Evolutionary conservation across 2,329 filamentous ascomycete species (phyloP), one percentile per base, ranked within the genome.

Genomic region (Xylariaceae sp.): DNA sequence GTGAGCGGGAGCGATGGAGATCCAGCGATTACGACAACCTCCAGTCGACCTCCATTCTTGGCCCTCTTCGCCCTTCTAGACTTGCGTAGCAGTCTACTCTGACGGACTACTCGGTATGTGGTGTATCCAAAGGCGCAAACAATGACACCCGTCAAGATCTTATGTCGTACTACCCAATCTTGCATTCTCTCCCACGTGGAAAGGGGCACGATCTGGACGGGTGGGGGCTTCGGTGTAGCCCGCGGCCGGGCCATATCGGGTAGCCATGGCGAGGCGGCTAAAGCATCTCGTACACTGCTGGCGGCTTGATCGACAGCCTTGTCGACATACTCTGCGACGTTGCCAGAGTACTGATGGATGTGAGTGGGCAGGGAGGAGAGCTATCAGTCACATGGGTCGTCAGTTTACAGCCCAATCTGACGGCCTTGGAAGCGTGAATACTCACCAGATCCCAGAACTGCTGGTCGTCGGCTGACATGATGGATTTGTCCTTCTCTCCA

Each of bases 1-100:
- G 90, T 92, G 63, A 96, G 77, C 14, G 91, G 87, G 61, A 95
- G 84, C 44, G 86, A 82, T 2, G 90, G 87, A 17, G 89, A 90
- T n/a, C 92, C 92, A 18, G 90, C 90, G 54, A 97, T 80, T 27
- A 97, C 87, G 66, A 83, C 74, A 5, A 97, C 92, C 68, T 99
- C 94, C 56, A 86, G 83, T 46, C 94, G 81, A 4, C 89, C 89
- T 19, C 94, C 94, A 71, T 90, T 95, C 44, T 80, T 78, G 3
- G 90, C 88, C 48, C 87, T 83, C 70, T 79, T 85, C 11, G 91
- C 94, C 55, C 89, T 82, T 56, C 92, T 81, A 47, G 78, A 79
- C 66, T 84, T 87, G 52, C 80, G 82, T 47, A 79, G 75, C 51
- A 81, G 81, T 49, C 83, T 75, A 48, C 68, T 75, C 47, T 66